Conservation (phyloP, 164 flowering plant species). For the Platanus orientalis region DNA sequence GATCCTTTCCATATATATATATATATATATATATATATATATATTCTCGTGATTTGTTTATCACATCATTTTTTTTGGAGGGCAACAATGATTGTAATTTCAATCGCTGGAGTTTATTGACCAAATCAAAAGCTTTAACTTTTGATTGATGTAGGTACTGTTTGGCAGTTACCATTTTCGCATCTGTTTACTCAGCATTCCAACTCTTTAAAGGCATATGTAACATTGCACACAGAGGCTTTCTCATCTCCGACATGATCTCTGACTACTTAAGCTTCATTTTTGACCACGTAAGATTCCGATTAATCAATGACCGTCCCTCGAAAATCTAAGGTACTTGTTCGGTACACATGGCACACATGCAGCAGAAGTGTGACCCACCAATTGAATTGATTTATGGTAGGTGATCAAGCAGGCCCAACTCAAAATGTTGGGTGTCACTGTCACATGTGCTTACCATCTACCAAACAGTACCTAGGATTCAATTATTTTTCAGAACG, state of each 20-base stretch:
- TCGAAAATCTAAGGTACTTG: neutral
- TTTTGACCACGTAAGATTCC: slow-evolving; percentile 43
- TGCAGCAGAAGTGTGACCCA: no score
- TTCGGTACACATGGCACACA: no score
- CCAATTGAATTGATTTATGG: neutral
- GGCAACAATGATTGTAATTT: no score
- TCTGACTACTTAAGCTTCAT: slow-evolving; percentile 53
- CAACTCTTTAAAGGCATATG: slow-evolving; percentile 51
- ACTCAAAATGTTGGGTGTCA: neutral
- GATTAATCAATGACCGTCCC: neutral
- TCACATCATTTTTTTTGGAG: no score
- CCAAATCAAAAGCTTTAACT: no score
- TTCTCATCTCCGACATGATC: slow-evolving; percentile 38
- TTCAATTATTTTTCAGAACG: neutral
- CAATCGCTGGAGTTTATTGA: no score
- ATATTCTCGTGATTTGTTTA: no score
- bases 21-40: no score
- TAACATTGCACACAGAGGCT: slow-evolving; percentile 43
- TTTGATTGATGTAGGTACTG: slow-evolving; percentile 31
- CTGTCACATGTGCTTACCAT: no score
- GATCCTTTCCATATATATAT: no score
- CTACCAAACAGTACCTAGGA: neutral
- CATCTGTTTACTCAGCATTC: slow-evolving; percentile 37
- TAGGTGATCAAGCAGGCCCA: neutral
- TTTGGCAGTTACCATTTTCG: slow-evolving; percentile 28